A percentile compares a stretch with the other conserved stretches of the same genome.
Evolutionary conservation across 352 stramenopile species (phyloP).

Genomic region (Pythium inflatum): DNA sequence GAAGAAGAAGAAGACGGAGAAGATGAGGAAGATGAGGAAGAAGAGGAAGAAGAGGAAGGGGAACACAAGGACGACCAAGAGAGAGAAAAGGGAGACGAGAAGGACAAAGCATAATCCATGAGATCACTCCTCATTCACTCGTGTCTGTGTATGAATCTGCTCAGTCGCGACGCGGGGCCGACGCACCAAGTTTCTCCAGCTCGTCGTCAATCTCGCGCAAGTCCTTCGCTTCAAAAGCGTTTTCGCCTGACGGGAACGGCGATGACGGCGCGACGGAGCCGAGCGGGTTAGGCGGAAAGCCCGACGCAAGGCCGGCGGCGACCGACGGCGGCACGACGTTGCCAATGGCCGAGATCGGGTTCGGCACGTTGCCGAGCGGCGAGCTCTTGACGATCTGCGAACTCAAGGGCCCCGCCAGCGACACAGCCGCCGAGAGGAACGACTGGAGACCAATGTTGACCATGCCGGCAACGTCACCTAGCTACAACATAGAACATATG

Average conservation of each 20-base stretch:
- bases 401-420: slow-evolving; percentile 71
- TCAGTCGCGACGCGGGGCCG: slow-evolving; percentile 33
- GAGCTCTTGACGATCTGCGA: slow-evolving; percentile 72
- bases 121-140: no score
- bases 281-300: slow-evolving; percentile 52
- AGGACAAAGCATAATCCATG: not conserved
- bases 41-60: slow-evolving; percentile 32
- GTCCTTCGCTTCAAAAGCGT: slow-evolving; percentile 61
- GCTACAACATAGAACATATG: no score
- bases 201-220: slow-evolving; percentile 69
- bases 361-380: slow-evolving; percentile 68
- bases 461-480: slow-evolving; percentile 78
- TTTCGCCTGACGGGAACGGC: slow-evolving; percentile 26
- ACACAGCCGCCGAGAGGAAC: slow-evolving; percentile 73
- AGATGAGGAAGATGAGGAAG: slow-evolving; percentile 22
- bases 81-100: slow-evolving; percentile 10
- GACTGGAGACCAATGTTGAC: slow-evolving; percentile 79
- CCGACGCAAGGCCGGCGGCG: slow-evolving; percentile 45
- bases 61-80: slow-evolving; percentile 28
- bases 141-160: no score
- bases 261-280: slow-evolving; percentile 8
- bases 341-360: slow-evolving; percentile 73
- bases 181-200: slow-evolving; percentile 70
- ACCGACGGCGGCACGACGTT: slow-evolving; percentile 54
- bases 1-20: slow-evolving; percentile 32